Conservation (phyloP, 306 rosid species). For the Vigna radiata region DNA sequence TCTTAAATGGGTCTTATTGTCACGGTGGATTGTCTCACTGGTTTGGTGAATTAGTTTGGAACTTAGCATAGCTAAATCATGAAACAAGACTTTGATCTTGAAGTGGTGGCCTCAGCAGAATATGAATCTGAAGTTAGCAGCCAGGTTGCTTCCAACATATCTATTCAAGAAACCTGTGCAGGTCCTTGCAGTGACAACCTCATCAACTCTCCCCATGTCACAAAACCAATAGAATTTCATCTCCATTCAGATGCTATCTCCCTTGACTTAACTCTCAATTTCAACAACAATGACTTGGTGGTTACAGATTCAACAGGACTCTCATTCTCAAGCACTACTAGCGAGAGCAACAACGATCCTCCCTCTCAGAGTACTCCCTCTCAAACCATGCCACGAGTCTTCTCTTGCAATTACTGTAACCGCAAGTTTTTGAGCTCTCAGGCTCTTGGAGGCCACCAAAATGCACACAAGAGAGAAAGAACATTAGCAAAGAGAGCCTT, state of each 20-base stretch:
- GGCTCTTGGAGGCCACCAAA: conserved; percentile 97
- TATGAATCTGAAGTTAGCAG: conserved; percentile 76
- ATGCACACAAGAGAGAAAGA: conserved; percentile 90
- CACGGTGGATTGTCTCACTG: conserved; percentile 37
- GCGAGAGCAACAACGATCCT: conserved; percentile 85
- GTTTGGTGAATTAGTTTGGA: conserved; percentile 36
- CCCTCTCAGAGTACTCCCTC: conserved; percentile 51
- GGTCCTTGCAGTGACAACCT: conserved; percentile 57
- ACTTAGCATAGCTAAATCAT: conserved; percentile 45
- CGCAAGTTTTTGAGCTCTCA: conserved; percentile 91
- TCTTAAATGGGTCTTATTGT: conserved; percentile 20
- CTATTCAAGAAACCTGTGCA: conserved; percentile 66
- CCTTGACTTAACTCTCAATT: conserved; percentile 78
- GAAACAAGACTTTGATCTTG: conserved; percentile 75
- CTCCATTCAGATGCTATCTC: conserved; percentile 50
- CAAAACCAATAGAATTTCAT: conserved; percentile 48
- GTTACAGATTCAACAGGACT: conserved; percentile 58
- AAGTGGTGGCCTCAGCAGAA: conserved; percentile 69
- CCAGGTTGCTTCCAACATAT: conserved; percentile 78
- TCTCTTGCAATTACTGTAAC: conserved; percentile 88
- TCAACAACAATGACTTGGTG: conserved; percentile 51
- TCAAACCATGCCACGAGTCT: conserved; percentile 56
- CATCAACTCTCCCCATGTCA: conserved; percentile 47
- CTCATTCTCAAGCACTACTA: conserved; percentile 78
- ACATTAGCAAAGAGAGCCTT: conserved; percentile 81